These are phyloP conservation scores for Phoma herbarum DNA, from an alignment of 2,329 filamentous ascomycete genomes.

Conservation along the genomic window DNA sequence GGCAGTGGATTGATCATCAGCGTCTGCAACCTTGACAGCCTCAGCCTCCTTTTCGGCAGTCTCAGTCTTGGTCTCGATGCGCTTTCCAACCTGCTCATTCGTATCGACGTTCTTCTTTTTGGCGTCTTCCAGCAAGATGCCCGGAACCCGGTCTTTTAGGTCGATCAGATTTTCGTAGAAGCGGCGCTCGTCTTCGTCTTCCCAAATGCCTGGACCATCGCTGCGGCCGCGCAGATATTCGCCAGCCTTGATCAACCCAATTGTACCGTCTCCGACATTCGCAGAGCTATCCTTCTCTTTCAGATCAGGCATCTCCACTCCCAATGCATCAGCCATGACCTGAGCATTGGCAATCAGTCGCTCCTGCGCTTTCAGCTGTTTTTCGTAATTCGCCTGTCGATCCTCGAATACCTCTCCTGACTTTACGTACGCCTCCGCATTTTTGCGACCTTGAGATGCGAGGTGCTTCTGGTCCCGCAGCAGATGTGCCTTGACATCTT, in stretches of 20 bases:
- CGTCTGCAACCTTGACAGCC: slow-evolving; percentile 61
- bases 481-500: slow-evolving; percentile 89
- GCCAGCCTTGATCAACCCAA: slow-evolving; percentile 91
- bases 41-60: slow-evolving; percentile 50
- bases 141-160: slow-evolving; percentile 92
- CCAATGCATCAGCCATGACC: slow-evolving; percentile 85
- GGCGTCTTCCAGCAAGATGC: slow-evolving; percentile 88
- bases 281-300: slow-evolving; percentile 80
- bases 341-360: slow-evolving; percentile 90
- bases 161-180: slow-evolving; percentile 98
- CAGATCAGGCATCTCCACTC: slow-evolving; percentile 91
- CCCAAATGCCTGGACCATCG: slow-evolving; percentile 95
- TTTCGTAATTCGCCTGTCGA: slow-evolving; percentile 94
- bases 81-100: slow-evolving; percentile 85
- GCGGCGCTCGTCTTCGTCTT: slow-evolving; percentile 95
- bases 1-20: slow-evolving; percentile 87
- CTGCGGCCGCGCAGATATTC: slow-evolving; percentile 91
- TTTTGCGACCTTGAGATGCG: slow-evolving; percentile 85
- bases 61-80: slow-evolving; percentile 60
- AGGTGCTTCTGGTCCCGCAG: slow-evolving; percentile 92
- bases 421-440: slow-evolving; percentile 97
- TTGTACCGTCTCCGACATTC: slow-evolving; percentile 74
- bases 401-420: slow-evolving; percentile 99
- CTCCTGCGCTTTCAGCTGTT: slow-evolving; percentile 89
- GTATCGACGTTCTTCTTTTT: slow-evolving; percentile 90